phyloP scores from a whole-genome alignment of 2,329 filamentous ascomycete species.

The Phoma sp. region DNA sequence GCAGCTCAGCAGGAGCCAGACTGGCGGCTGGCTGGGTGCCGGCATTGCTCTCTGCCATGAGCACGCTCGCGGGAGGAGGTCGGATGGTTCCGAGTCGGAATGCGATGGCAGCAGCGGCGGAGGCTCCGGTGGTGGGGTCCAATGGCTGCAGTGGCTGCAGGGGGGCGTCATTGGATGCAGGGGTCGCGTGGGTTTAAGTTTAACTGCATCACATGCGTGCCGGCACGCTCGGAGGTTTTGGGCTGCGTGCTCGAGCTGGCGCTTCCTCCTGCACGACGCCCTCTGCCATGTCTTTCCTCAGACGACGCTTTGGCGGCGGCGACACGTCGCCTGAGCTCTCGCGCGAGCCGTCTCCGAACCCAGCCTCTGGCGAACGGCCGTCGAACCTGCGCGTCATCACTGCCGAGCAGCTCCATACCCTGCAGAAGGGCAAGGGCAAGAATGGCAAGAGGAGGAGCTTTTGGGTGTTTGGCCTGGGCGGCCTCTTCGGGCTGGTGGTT shows the following conservation, averaged over 20 bases:
- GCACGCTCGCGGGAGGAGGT: neutral
- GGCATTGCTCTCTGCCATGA: conserved; percentile 12
- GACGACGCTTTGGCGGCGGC: conserved; percentile 46
- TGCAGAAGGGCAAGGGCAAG: conserved; percentile 51
- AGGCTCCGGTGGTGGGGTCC: conserved; percentile 1
- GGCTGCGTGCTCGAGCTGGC: conserved; percentile 7
- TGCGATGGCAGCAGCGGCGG: conserved; percentile 1
- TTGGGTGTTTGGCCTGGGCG: conserved; percentile 86
- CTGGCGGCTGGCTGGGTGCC: neutral
- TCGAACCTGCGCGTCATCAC: conserved; percentile 62
- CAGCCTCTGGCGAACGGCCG: conserved; percentile 45
- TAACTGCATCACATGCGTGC: conserved; percentile 10
- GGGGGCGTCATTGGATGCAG: neutral
- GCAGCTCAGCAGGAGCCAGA: conserved; percentile 49
- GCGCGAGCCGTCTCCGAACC: conserved; percentile 14
- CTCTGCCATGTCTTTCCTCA: conserved; percentile 46
- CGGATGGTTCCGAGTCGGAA: conserved; percentile 13
- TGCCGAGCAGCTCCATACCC: conserved; percentile 58
- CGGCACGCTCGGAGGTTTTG: conserved; percentile 9
- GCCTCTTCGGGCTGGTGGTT: conserved; percentile 86
- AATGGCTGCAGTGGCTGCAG: conserved; percentile 1
- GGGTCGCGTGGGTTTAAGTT: neutral
- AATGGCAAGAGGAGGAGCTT: conserved; percentile 74
- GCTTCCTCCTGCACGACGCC: conserved; percentile 1
- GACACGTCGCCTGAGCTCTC: conserved; percentile 40